Base-by-base conservation (phyloP, 2,329 filamentous ascomycete species). In the Sarocladium kiliense region DNA sequence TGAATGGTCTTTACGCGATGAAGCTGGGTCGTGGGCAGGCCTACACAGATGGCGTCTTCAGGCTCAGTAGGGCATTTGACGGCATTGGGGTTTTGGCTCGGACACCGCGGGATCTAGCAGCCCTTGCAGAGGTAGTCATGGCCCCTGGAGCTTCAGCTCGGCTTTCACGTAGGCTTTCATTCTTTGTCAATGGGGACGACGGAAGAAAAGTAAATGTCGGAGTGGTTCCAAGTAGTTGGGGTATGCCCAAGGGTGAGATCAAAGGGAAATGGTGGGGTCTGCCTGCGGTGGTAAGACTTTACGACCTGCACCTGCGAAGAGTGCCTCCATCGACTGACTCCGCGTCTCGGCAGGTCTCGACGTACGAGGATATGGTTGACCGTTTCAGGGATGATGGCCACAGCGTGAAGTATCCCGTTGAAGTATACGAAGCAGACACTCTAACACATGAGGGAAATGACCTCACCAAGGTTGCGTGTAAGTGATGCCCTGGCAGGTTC, bases 1-100 rank as follows among this genome's bases (percentile, higher is more conserved):
- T 55, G 1, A 54, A 53, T 42, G 56, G 56, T 16, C 23, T 53
- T 3, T 57, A 57, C 32, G 53, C 45, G 9, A 51, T 55, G 10
- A 57, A 57, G 32, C 37, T 54, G 9, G 45, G 39, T 16, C 26
- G 51, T 7, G 42, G 32, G 16, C 37, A 36, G 11, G 56, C 50
- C 6, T 49, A 44, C 9, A 47, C 47, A 41, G 39, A 57, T 18
- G 56, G 56, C 18, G 47, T 57, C 2, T 57, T 57, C 27, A 27
- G 39, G 18, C 18, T 57, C 36, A 57, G 55, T 44, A 18, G 36
- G 34, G 49, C 26, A 7, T 57, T 37, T 19, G 55, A 57, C 25
- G 53, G 51, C 11, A 26, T 57, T 36, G 55, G 55, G 3, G 26
- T 53, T 3, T 41, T 57, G 32, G 55, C 53, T n/a, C 47, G 44